Base-by-base conservation (phyloP, 129 eudicot genomes). In the Silybum marianum region DNA sequence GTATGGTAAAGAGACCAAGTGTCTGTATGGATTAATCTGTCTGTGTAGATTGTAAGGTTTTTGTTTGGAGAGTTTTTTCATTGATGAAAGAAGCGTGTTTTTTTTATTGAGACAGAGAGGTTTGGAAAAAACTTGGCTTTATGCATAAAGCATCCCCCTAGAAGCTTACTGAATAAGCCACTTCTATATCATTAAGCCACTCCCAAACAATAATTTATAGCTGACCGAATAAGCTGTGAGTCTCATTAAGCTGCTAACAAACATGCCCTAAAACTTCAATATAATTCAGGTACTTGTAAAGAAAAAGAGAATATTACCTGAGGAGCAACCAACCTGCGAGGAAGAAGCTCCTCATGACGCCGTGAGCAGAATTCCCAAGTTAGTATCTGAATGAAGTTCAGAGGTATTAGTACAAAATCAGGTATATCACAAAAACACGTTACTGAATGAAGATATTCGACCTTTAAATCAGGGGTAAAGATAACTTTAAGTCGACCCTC, bases 291-390 rank as follows among this genome's bases (percentile, higher is more conserved):
- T 14, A 18, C 18, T 16, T 19, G 4, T 0, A 51, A 13, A 22
- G 11, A 44, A 72, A 72, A n/a, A 16, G 44, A 36, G 51, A 54
- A 24, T 11, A 73, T 12, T 85, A 94, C 98, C 93, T 94, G 97
- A 32, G 95, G 93, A 26, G 89, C 90, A 75, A 94, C 89, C 77
- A 91, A 76, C 71, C 97, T 81, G 8, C 98, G 90, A 66, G 95
- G 92, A 84, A 94, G 88, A 79, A 94, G 91, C 81, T 94, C 98
- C 71, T 94, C 97, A 84, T 91, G 98, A 42, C 93, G 94, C 58
- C 92, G 77, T 14, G 91, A 93, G 81, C 98, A 94, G 71, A 94
- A 94, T 80, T 94, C 98, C 98, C 97, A 94, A 44, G 93, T 81
- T 66, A 90, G 79, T 79, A 91, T 94, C 97, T 90, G 69, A 24